Base-by-base conservation (phyloP, 2,329 filamentous ascomycete genomes). In the Cladosporium sp. region DNA sequence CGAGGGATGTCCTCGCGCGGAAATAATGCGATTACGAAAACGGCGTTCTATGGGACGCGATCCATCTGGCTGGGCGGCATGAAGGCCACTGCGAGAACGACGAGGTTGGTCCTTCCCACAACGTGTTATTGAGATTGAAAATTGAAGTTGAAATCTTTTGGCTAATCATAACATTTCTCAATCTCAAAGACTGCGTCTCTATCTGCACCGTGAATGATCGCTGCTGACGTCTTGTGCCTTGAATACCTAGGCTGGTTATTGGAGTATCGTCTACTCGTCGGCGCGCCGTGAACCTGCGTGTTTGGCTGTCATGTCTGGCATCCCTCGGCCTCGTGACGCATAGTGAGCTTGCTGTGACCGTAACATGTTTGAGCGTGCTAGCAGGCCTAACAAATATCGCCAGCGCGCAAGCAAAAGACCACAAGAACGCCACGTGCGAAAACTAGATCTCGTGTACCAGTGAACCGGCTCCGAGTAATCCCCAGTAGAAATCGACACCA, bases 21-120 rank as follows among this genome's bases (percentile, higher is more conserved):
- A 21, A 33, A n/a, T 33, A 26, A 52, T 31, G 23, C 14, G n/a
- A 46, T 26, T n/a, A 62, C 46, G 59, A 62, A 46, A 21, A 23
- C 23, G 59, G 59, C 44, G 56, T 59, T 59, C 12, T 12, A 11
- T 1, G 21, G 18, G 23, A 23, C 23, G 23, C 16, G 29, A 28
- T 46, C 2, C 33, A 29, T 37, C 56, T 26, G 12, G 4, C 1
- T 31, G 52, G 21, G 28, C 21, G 31, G 12, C 7, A 29, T 21
- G 12, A 21, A 16, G n/a, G 10, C 29, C 16, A 14, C 37, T 8
- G 37, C 56, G 14, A 18, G 56, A 59, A 26, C 14, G 29, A 56
- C 23, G 56, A 59, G 56, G 56, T 59, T 59, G 56, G 56, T 59
- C 56, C 35, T 46, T 44, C 56, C 56, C 33, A 46, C 26, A 46